A percentile compares a stretch with the other conserved stretches of the same genome.
Evolutionary conservation across 495 filamentous ascomycete genomes (phyloP).

Genomic region (Penicillium steckii): DNA sequence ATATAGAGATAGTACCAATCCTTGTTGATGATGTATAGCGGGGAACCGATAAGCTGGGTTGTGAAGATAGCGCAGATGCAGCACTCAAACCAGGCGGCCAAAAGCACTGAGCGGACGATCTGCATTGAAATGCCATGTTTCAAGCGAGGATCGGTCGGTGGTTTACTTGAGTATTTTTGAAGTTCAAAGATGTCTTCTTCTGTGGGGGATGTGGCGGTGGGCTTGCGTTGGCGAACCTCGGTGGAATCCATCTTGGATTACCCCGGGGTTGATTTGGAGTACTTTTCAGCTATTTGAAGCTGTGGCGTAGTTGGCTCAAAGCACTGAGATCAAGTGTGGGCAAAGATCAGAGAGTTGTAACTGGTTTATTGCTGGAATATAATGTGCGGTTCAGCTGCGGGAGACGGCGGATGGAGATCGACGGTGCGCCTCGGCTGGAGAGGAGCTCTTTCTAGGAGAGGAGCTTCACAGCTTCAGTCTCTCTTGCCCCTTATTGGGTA

Average conservation of each 20-base stretch:
- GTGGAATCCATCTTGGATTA: slow-evolving; percentile 34
- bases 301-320: not conserved
- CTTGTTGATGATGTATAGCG: slow-evolving; percentile 60
- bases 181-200: slow-evolving; percentile 8
- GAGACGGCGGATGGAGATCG: slow-evolving; percentile 15
- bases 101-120: slow-evolving; percentile 59
- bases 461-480: no score
- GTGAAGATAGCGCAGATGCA: slow-evolving; percentile 51
- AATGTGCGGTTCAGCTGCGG: not conserved
- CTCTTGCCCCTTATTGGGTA: no score
- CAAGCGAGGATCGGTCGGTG: slow-evolving; percentile 45
- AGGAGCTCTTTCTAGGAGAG: no score
- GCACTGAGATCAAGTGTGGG: no score
- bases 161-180: slow-evolving; percentile 21
- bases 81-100: slow-evolving; percentile 63
- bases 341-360: no score
- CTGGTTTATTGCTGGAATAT: no score
- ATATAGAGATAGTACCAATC: slow-evolving; percentile 62
- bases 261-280: slow-evolving; percentile 1
- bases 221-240: slow-evolving; percentile 45
- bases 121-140: slow-evolving; percentile 69
- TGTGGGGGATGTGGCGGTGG: slow-evolving; percentile 10
- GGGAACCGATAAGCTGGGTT: slow-evolving; percentile 56
- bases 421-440: slow-evolving; percentile 2
- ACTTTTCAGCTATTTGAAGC: not conserved